Conservation (phyloP, 2,329 filamentous ascomycete genomes). For the Aphanocladium album region DNA sequence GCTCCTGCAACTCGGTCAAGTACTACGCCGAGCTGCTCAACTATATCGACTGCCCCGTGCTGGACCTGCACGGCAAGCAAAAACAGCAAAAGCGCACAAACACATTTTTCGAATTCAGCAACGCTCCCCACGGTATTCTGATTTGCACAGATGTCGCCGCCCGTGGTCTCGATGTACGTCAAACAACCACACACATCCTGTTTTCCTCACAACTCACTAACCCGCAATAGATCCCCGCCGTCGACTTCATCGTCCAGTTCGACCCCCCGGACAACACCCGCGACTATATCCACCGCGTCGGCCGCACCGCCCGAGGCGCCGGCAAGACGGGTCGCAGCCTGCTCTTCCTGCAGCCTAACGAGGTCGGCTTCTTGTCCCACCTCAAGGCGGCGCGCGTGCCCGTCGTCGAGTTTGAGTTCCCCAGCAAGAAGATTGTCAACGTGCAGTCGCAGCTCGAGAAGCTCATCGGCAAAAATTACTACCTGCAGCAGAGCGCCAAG, state of each 20-base stretch:
- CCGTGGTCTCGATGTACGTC: conserved; percentile 74
- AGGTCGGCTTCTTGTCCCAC: conserved; percentile 88
- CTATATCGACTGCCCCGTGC: conserved; percentile 89
- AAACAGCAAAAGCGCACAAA: conserved; percentile 99
- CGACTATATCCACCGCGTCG: conserved; percentile 94
- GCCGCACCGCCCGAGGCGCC: conserved; percentile 82
- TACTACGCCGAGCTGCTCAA: conserved; percentile 95
- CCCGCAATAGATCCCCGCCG: conserved; percentile 67
- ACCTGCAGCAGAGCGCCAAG: conserved; percentile 81
- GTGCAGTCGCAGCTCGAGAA: conserved; percentile 90
- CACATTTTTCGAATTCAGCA: conserved; percentile 92
- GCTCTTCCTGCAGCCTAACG: conserved; percentile 87
- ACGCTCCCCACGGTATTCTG: conserved; percentile 72
- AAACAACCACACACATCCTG: neutral
- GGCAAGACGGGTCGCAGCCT: conserved; percentile 81
- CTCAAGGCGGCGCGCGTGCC: conserved; percentile 89
- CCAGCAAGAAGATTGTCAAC: conserved; percentile 84
- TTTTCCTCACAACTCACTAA: neutral
- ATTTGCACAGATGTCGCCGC: conserved; percentile 97
- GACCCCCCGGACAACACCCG: conserved; percentile 88
- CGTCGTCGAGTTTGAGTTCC: conserved; percentile 94
- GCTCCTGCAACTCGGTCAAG: conserved; percentile 86
- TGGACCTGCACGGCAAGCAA: conserved; percentile 88
- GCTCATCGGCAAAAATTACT: conserved; percentile 92
- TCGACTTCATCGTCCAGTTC: conserved; percentile 96